A percentile compares a stretch with the other conserved stretches of the same genome.
Conservation (phyloP, 2,329 filamentous ascomycete species). For the Rhinocladiella mackenziei region DNA sequence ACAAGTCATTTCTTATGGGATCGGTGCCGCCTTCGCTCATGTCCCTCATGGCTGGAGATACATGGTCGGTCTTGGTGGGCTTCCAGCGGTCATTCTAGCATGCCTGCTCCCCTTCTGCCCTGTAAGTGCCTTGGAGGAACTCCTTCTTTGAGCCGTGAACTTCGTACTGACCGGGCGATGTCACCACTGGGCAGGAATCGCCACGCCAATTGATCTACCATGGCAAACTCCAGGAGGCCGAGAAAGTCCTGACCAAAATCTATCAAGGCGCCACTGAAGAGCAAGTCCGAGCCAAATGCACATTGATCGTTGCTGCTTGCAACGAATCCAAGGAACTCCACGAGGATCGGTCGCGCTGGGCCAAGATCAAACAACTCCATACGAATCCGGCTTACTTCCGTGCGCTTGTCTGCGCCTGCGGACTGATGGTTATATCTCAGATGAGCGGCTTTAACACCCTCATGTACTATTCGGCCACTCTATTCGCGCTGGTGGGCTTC, state of each 20-base stretch:
- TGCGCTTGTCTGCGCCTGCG: slow-evolving; percentile 77
- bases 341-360: slow-evolving; percentile 19
- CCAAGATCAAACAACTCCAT: slow-evolving; percentile 38
- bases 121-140: no score
- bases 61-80: slow-evolving; percentile 82
- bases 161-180: no score
- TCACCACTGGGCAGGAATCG: slow-evolving; percentile 54
- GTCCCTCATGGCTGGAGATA: slow-evolving; percentile 38
- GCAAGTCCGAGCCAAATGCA: slow-evolving; percentile 51
- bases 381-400: slow-evolving; percentile 39
- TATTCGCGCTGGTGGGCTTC: slow-evolving; percentile 75
- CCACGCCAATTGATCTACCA: slow-evolving; percentile 47
- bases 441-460: slow-evolving; percentile 85
- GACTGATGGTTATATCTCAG: slow-evolving; percentile 83
- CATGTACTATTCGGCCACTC: slow-evolving; percentile 86
- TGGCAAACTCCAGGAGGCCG: slow-evolving; percentile 50
- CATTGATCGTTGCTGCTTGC: slow-evolving; percentile 22
- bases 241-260: slow-evolving; percentile 61
- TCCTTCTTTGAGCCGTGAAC: no score
- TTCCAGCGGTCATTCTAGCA: slow-evolving; percentile 70
- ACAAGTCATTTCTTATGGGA: slow-evolving; percentile 80
- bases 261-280: slow-evolving; percentile 65
- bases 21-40: slow-evolving; percentile 70
- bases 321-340: slow-evolving; percentile 17
- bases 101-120: slow-evolving; percentile 62